Evolutionary conservation across 1,139 yeast genomes (phyloP).

Genomic region (Pichia sp.): DNA sequence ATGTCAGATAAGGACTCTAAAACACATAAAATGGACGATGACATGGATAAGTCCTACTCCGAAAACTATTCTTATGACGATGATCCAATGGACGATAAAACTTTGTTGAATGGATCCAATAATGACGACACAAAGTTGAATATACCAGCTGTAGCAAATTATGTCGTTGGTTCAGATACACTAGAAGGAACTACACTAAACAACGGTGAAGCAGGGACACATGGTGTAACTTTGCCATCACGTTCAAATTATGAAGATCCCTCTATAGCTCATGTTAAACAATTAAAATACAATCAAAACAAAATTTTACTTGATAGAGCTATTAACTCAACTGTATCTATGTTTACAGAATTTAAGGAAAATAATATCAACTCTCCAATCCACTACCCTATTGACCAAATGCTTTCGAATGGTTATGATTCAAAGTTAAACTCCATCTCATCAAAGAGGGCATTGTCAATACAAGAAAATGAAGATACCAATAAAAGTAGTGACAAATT

Average conservation of each 20-base stretch:
- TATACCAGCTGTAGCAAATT: constrained; percentile 21
- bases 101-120: constrained; percentile 14
- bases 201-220: constrained; percentile 20
- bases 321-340: constrained; percentile 53
- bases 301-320: constrained; percentile 60
- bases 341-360: constrained; percentile 51
- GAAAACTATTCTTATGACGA: constrained; percentile 11
- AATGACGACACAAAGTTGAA: not conserved
- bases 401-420: constrained; percentile 35
- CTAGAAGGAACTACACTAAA: constrained; percentile 30
- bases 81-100: constrained; percentile 10
- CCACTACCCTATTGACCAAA: constrained; percentile 53
- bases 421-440: constrained; percentile 43
- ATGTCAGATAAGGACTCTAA: not conserved
- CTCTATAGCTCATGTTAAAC: constrained; percentile 48
- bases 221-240: not conserved
- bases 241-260: constrained; percentile 18
- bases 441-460: constrained; percentile 50
- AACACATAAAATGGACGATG: not conserved
- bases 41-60: constrained; percentile 12
- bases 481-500: constrained; percentile 33
- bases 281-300: constrained; percentile 68
- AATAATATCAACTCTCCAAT: constrained; percentile 63
- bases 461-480: constrained; percentile 32
- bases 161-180: constrained; percentile 19